phyloP scores from a whole-genome alignment of 2,329 filamentous ascomycete genomes.

The Mariannaea sp. region DNA sequence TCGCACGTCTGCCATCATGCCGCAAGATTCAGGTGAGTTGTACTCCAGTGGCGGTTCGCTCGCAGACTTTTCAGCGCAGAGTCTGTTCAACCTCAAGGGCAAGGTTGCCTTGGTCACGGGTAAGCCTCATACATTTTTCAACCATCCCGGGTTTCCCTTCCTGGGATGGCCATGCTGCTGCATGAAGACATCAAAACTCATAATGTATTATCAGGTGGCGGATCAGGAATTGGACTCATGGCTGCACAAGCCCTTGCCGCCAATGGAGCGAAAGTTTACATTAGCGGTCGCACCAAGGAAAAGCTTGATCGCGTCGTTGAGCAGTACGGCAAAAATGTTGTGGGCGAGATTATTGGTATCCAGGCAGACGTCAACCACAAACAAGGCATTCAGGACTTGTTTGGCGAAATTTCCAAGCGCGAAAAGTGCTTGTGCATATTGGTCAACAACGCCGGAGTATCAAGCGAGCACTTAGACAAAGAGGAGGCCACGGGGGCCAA shows the following conservation, averaged over 20 bases:
- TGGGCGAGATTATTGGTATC: constrained; percentile 63
- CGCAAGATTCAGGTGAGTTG: constrained; percentile 15
- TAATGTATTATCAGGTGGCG: no score
- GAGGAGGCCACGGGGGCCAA: constrained; percentile 55
- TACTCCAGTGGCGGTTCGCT: constrained; percentile 30
- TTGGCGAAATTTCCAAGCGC: constrained; percentile 57
- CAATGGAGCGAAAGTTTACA: constrained; percentile 73
- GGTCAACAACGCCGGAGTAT: constrained; percentile 71
- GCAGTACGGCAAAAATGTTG: constrained; percentile 57
- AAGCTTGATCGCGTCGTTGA: constrained; percentile 65
- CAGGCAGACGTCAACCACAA: constrained; percentile 67
- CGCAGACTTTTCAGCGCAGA: constrained; percentile 42
- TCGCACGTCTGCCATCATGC: constrained; percentile 19
- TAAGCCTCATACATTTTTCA: constrained; percentile 30
- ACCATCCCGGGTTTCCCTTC: no score
- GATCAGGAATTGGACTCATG: constrained; percentile 71
- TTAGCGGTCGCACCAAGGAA: constrained; percentile 67
- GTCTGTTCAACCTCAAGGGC: constrained; percentile 49
- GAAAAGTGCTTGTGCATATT: constrained; percentile 67
- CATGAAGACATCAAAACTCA: no score
- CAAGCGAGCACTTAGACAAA: constrained; percentile 59
- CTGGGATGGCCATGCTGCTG: no score
- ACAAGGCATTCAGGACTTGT: constrained; percentile 61
- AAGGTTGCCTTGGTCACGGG: constrained; percentile 53
- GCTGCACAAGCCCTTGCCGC: constrained; percentile 68